phyloP scores from a whole-genome alignment of 177 flowering plant genomes.

The Telopea speciosissima region DNA sequence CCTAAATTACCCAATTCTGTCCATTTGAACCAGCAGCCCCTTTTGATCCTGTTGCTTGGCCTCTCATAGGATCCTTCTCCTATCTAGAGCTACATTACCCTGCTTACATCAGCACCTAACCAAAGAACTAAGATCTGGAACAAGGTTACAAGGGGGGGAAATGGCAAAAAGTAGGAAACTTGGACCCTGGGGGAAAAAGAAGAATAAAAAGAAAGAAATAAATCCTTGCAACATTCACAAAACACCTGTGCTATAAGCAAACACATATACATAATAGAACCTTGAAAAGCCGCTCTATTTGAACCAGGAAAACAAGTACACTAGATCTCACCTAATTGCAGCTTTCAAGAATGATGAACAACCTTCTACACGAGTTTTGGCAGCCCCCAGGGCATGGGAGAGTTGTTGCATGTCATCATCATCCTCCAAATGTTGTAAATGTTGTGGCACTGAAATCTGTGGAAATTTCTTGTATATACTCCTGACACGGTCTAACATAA shows the following conservation, averaged over 20 bases:
- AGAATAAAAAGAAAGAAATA: too few relatives aligned
- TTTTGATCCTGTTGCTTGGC: too few relatives aligned
- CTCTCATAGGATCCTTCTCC: too few relatives aligned
- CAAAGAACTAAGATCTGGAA: neutral
- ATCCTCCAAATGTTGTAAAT: slow-evolving; percentile 54
- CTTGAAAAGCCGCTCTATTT: neutral
- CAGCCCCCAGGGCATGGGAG: slow-evolving; percentile 79
- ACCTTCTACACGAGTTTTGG: slow-evolving; percentile 79
- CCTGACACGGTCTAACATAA: slow-evolving; percentile 69
- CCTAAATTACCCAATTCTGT: too few relatives aligned
- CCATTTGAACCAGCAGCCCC: too few relatives aligned
- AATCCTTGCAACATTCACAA: neutral
- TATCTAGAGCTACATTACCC: too few relatives aligned
- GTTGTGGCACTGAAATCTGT: slow-evolving; percentile 57
- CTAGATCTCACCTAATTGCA: slow-evolving; percentile 60
- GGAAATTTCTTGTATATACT: slow-evolving; percentile 77
- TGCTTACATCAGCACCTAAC: neutral
- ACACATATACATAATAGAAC: neutral
- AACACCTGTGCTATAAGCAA: neutral
- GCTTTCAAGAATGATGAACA: slow-evolving; percentile 86
- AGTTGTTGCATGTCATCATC: slow-evolving; percentile 82
- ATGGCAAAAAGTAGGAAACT: neutral
- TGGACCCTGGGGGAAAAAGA: neutral
- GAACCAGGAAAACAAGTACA: neutral
- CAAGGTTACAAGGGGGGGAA: neutral